Base-by-base conservation (phyloP, 2,329 filamentous ascomycete genomes). In the Grosmannia clavigera region DNA sequence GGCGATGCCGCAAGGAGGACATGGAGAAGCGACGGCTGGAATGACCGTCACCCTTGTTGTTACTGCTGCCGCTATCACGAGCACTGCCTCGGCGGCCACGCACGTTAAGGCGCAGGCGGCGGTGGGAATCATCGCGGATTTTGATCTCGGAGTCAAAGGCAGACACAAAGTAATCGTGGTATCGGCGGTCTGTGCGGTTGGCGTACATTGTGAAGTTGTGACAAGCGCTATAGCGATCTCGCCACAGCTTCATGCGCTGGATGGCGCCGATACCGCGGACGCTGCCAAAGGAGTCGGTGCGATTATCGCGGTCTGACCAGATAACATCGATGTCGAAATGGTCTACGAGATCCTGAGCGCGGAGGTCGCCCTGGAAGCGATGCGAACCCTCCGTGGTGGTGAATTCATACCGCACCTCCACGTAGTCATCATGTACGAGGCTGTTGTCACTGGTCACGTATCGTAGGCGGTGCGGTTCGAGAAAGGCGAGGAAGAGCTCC, bases 321-420 rank as follows among this genome's bases (percentile, higher is more conserved):
- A 78, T 70, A 11, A 80, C 77, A 62, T 81, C 77, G 38, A 79
- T 72, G 61, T 81, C 78, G 60, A 76, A 80, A 67, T 77, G 80
- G 64, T 75, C 77, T 38, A 81, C 65, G 27, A 81, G 66, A 52
- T 79, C 75, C 65, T 76, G 76, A 35, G 70, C 68, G 27, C 78
- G 73, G 46, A 80, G 64, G 59, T 80, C 77, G 57, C 77, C 71
- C 62, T 81, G 78, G 61, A 81, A 78, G 29, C 73, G 75, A 25
- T 75, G 68, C 1, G 78, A 79, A 22, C 72, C 69, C 55, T 78
- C 75, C 56, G 77, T 68, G 1, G 75, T 74, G 2, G 76, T 79
- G 64, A 80, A 80, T 59, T 79, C 77, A 65, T 81, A 81, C 61
- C 73, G 73, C 59, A 79, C 74, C 48, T 74, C 74, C 50, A 78